Conservation (phyloP, 2,329 filamentous ascomycete genomes). For the Cercospora janseana region DNA sequence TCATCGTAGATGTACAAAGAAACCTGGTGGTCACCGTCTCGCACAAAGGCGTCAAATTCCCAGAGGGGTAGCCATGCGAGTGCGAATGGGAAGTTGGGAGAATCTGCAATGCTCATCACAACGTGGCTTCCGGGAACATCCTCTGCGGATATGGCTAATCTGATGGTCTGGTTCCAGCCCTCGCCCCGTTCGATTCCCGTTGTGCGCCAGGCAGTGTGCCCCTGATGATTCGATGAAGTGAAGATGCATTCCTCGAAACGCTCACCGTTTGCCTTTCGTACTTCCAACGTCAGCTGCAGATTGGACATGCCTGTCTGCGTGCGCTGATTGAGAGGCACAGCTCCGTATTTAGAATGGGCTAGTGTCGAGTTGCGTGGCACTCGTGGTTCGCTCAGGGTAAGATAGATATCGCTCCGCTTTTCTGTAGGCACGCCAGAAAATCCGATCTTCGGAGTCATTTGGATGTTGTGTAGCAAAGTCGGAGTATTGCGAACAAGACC, state of each 20-base stretch:
- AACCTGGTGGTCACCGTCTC: constrained; percentile 77
- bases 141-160: constrained; percentile 72
- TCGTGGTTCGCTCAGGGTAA: constrained; percentile 78
- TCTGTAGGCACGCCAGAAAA: constrained; percentile 90
- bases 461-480: constrained; percentile 77
- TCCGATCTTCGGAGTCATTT: constrained; percentile 81
- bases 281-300: constrained; percentile 84
- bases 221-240: constrained; percentile 75
- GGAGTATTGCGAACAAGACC: constrained; percentile 80
- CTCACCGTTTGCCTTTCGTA: constrained; percentile 74
- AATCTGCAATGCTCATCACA: constrained; percentile 84
- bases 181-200: constrained; percentile 75
- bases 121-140: constrained; percentile 82
- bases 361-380: constrained; percentile 66
- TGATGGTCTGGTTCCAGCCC: constrained; percentile 83
- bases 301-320: constrained; percentile 63
- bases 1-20: constrained; percentile 91
- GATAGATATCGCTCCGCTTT: constrained; percentile 87
- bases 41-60: constrained; percentile 85
- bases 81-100: constrained; percentile 84
- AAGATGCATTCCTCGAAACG: constrained; percentile 86
- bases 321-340: constrained; percentile 65
- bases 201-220: constrained; percentile 83
- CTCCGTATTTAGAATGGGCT: constrained; percentile 73
- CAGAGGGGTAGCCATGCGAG: constrained; percentile 91